Base-by-base conservation (phyloP, 2,329 filamentous ascomycete species). In the Pseudogymnoascus sp. region DNA sequence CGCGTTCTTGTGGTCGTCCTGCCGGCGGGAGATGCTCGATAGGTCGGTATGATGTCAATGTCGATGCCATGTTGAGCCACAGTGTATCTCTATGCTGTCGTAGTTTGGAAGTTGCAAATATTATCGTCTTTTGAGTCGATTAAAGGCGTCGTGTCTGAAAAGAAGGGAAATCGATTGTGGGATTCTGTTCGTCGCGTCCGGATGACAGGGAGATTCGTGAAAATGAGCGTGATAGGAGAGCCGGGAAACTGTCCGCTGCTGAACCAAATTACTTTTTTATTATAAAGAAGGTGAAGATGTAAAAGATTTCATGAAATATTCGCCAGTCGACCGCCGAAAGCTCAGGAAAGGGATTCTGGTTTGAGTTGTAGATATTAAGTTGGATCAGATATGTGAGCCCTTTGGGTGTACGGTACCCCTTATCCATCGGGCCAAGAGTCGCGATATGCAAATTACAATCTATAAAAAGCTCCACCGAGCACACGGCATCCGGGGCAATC, bases 1-100 rank as follows among this genome's bases (percentile, higher is more conserved):
- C 38, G 76, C 71, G 71, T 73, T 76, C 35, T 73, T 78, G 69
- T 20, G 47, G 25, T 2, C 25, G 47, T 54, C 47, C 47, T 32
- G 57, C 12, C 20, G 16, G 14, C 6, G 57, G 38, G 32, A 59
- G 20, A 43, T 59, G 57, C 57, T 38, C 57, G 57, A 37, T 9
- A 16, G 34, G 34, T 16, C 57, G 57, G 30, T 54, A 54, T 54
- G 57, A 59, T 38, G 34, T 37, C 57, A 59, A 18, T n/a, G 57
- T 43, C n/a, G 57, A 38, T 25, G 57, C 34, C 57, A 59, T 37
- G 43, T 32, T 54, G 25, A 58, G 22, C 34, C 34, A 8, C 14
- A 18, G 57, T 59, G 57, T 59, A 59, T 12, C 41, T 25, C n/a
- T 25, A 59, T 14, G 32, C 14, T 2, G 25, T 43, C 14, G 54